These are phyloP conservation scores for Pythium aphanidermatum DNA, from an alignment of 352 stramenopile genomes.

Conservation along the genomic window DNA sequence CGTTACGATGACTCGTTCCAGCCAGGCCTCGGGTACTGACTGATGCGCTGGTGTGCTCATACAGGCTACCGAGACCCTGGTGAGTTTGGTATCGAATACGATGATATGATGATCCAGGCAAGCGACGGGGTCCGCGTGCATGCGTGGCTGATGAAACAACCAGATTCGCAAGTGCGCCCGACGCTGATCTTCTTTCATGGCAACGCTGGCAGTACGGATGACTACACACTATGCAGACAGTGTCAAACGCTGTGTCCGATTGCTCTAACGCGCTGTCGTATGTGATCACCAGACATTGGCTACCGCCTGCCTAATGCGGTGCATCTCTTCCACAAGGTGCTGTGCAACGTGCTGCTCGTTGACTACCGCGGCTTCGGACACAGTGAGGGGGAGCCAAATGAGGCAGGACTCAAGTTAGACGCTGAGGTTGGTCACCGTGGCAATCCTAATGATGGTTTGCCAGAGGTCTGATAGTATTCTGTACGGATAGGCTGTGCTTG, in stretches of 20 bases:
- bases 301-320: conserved; percentile 91
- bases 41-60: not conserved
- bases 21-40: too few relatives aligned
- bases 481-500: conserved; percentile 50
- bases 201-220: conserved; percentile 90
- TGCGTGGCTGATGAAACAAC: conserved; percentile 91
- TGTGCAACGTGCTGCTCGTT: conserved; percentile 89
- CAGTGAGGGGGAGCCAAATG: conserved; percentile 78
- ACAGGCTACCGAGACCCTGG: conserved; percentile 82
- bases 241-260: too few relatives aligned
- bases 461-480: not conserved
- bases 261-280: too few relatives aligned
- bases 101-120: conserved; percentile 84
- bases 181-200: conserved; percentile 96
- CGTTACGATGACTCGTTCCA: not conserved
- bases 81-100: conserved; percentile 86
- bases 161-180: conserved; percentile 34
- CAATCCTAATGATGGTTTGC: not conserved
- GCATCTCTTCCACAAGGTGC: conserved; percentile 84
- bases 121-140: conserved; percentile 85
- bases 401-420: conserved; percentile 90
- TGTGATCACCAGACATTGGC: conserved; percentile 95
- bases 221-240: too few relatives aligned
- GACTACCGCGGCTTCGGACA: conserved; percentile 94
- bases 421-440: conserved; percentile 50